Conservation (phyloP, 2,329 filamentous ascomycete genomes). For the Cladophialophora psammophila region DNA sequence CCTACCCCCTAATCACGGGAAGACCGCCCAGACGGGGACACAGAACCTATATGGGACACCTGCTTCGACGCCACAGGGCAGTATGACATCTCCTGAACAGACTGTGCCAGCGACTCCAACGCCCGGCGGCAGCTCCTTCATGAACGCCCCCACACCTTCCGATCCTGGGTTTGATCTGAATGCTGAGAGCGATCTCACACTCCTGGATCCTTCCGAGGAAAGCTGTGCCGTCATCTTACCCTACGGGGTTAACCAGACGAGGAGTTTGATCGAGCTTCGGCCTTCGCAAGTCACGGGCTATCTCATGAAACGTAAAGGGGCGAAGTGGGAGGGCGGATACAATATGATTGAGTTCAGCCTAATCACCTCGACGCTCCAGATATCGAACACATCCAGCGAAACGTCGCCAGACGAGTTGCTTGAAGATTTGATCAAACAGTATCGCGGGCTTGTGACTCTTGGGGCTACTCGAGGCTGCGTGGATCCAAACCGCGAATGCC, state of each 20-base stretch:
- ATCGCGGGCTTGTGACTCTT: conserved; percentile 54
- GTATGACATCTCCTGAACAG: conserved; percentile 50
- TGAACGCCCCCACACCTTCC: conserved; percentile 40
- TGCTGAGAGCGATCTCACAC: conserved; percentile 61
- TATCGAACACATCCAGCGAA: conserved; percentile 10
- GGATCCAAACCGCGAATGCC: conserved; percentile 48
- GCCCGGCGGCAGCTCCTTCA: conserved; percentile 33
- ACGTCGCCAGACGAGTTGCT: conserved; percentile 45
- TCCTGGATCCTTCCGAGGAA: conserved; percentile 66
- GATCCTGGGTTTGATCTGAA: conserved; percentile 35
- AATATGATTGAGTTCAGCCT: conserved; percentile 53
- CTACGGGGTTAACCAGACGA: conserved; percentile 54
- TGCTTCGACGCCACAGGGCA: conserved; percentile 40
- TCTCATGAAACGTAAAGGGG: conserved; percentile 54
- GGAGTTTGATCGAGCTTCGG: conserved; percentile 49
- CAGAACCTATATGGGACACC: conserved; percentile 39
- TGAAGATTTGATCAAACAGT: conserved; percentile 53
- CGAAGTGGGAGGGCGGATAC: conserved; percentile 51
- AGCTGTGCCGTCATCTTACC: conserved; percentile 65
- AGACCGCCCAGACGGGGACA: conserved; percentile 3
- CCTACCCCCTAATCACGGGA: conserved; percentile 12
- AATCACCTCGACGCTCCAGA: conserved; percentile 45
- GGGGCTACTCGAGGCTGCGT: conserved; percentile 52
- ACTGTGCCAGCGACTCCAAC: conserved; percentile 49
- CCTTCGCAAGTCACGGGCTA: conserved; percentile 56